phyloP scores from a whole-genome alignment of 2,329 filamentous ascomycete genomes.

The Alternaria postmessia region DNA sequence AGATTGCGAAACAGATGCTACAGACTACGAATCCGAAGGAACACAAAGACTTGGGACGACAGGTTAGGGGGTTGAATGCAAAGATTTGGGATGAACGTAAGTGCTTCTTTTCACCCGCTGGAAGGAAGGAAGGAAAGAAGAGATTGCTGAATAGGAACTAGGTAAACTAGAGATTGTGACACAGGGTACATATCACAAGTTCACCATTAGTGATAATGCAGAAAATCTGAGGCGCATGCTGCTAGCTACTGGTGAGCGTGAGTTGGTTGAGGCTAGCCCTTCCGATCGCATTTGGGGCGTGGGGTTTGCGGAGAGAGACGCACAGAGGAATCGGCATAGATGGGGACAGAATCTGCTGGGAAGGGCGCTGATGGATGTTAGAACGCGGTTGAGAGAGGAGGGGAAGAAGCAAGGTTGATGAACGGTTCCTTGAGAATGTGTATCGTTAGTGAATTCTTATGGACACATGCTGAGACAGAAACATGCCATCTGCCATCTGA shows the following conservation, averaged over 20 bases:
- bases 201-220: background rate
- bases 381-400: conserved; percentile 60
- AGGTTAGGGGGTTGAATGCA: background rate
- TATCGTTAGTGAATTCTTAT: background rate
- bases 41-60: background rate
- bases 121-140: no score
- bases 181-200: background rate
- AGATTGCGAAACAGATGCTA: background rate
- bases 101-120: background rate
- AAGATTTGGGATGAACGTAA: background rate
- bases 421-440: background rate
- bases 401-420: background rate
- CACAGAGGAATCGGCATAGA: conserved; percentile 54
- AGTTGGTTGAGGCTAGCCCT: conserved; percentile 64
- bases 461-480: background rate
- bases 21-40: background rate
- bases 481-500: accelerated
- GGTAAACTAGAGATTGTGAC: background rate
- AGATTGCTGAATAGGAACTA: background rate
- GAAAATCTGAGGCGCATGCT: background rate
- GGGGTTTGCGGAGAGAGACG: conserved; percentile 64
- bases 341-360: conserved; percentile 74
- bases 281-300: conserved; percentile 72
- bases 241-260: conserved; percentile 62
- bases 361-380: conserved; percentile 67